A percentile compares a stretch with the other conserved stretches of the same genome.
Evolutionary conservation across 139 green algal genomes (phyloP).

Genomic region (Mychonastes homosphaera): DNA sequence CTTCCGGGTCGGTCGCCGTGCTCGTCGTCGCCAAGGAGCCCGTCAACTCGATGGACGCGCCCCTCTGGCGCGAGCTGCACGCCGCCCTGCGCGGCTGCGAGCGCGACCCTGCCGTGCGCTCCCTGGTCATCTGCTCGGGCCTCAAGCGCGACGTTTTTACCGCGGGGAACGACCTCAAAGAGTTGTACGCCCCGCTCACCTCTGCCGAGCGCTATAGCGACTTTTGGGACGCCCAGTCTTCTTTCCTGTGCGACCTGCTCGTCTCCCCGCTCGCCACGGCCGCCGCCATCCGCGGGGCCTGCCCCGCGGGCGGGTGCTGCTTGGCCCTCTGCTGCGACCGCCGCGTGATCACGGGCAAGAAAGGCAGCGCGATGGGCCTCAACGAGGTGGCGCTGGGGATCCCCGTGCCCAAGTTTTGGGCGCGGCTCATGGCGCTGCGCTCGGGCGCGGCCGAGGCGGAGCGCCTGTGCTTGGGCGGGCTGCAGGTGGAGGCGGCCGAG

Average conservation of each 20-base stretch:
- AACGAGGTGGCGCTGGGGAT: constrained; percentile 80
- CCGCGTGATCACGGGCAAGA: constrained; percentile 62
- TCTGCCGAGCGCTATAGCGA: constrained; percentile 25
- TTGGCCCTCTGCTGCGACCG: constrained; percentile 81
- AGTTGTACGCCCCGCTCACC: constrained; percentile 74
- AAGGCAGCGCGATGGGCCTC: constrained; percentile 52
- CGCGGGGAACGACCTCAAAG: constrained; percentile 48
- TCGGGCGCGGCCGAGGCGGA: constrained; percentile 44
- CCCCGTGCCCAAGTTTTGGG: constrained; percentile 77
- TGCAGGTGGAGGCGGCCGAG: constrained; percentile 20
- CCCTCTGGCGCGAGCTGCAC: constrained; percentile 28
- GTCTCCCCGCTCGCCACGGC: constrained; percentile 62
- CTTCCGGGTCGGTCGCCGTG: constrained; percentile 13
- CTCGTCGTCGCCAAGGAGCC: constrained; percentile 25
- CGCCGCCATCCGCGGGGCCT: constrained; percentile 73
- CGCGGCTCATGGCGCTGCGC: constrained; percentile 46
- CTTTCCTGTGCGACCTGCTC: constrained; percentile 58
- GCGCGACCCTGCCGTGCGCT: constrained; percentile 32
- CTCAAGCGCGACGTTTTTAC: constrained; percentile 64
- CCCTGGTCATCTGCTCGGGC: constrained; percentile 57
- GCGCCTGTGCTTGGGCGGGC: constrained; percentile 40
- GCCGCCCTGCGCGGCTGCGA: constrained; percentile 40
- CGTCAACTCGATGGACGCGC: constrained; percentile 26
- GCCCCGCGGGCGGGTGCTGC: constrained; percentile 81
- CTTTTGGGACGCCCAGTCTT: constrained; percentile 73